Evolutionary conservation across 2,329 filamentous ascomycete genomes (phyloP).

Genomic region (Akanthomyces uredinophilus): DNA sequence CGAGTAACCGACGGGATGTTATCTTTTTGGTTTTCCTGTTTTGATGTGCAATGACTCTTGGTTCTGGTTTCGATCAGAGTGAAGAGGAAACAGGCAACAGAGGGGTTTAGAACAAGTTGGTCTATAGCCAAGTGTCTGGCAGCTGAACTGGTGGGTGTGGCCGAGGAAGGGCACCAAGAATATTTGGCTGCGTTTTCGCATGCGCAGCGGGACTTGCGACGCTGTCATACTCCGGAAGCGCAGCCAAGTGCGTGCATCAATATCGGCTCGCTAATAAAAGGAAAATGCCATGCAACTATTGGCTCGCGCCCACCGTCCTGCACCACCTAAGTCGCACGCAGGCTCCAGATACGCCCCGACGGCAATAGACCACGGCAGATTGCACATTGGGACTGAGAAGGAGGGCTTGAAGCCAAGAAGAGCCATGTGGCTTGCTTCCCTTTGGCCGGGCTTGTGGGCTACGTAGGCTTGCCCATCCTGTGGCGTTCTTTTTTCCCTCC

Average conservation of each 20-base stretch:
- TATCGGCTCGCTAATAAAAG: constrained; percentile 7
- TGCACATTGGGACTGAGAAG: not conserved
- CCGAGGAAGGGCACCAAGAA: not conserved
- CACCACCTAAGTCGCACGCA: not conserved
- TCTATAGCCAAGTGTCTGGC: not conserved
- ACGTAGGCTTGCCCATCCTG: not conserved
- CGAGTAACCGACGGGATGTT: not conserved
- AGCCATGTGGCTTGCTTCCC: constrained; percentile 1
- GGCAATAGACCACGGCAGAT: constrained; percentile 1
- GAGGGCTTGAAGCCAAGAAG: not conserved
- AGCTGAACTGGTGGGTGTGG: not conserved
- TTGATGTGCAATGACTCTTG: no score
- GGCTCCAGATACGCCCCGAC: not conserved
- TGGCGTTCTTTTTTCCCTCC: not conserved
- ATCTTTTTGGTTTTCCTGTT: no score
- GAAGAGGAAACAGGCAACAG: no score
- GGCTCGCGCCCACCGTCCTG: not conserved
- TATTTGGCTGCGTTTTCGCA: not conserved
- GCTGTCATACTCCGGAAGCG: not conserved
- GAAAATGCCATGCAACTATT: not conserved
- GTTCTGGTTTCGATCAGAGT: no score
- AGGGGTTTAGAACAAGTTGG: not conserved
- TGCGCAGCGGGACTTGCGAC: not conserved
- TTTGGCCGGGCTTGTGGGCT: not conserved
- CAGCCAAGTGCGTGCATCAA: constrained; percentile 17